Base-by-base conservation (phyloP, 1,139 yeast genomes). In the Martiniozyma asiatica region DNA sequence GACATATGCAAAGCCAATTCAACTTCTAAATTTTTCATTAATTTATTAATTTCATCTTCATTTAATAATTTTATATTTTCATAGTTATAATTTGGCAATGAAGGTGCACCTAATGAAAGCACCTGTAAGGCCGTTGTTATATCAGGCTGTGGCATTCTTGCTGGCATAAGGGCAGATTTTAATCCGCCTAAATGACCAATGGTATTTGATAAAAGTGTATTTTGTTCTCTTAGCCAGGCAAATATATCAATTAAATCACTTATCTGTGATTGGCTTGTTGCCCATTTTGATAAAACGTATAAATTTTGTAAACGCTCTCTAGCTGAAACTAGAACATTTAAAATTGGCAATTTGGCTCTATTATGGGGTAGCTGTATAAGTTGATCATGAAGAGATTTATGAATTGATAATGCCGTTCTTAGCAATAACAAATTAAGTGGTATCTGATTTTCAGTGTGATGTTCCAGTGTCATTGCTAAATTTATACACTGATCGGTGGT, bases 121-220 rank as follows among this genome's bases (percentile, higher is more conserved):
- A 89, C 95, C 47, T 89, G 94, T 41, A 89, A 59, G 2, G 94
- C 84, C 0, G 96, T 85, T 24, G 73, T 66, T 20, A 89, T 54
- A 52, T 89, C 97, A 1, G 94, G 89, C 51, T 84, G 81, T 6
- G 95, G 93, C 36, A 87, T 57, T 47, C 84, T 82, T 1, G 97
- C 97, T 13, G 87, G 82, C 5, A 74, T 64, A 37, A 85, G 62
- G 22, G 77, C 72, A 24, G 75, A 69, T 41, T 79, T 77, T 20
- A 72, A 55, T 6, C 41, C 29, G 1, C 80, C 74, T 64, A 70
- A 29, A 63, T 47, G 33, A 35, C 65, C 45, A n/a, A 51, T 64
- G 34, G 78, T 73, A 36, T 81, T 84, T 29, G 65, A 56, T 33
- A 70, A 73, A 34, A 77, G 68, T 50, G 73, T 72, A 39, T 77